A percentile compares a stretch with the other conserved stretches of the same genome.
Evolutionary conservation across 495 filamentous ascomycete genomes (phyloP).

Genomic region (Letharia columbiana): DNA sequence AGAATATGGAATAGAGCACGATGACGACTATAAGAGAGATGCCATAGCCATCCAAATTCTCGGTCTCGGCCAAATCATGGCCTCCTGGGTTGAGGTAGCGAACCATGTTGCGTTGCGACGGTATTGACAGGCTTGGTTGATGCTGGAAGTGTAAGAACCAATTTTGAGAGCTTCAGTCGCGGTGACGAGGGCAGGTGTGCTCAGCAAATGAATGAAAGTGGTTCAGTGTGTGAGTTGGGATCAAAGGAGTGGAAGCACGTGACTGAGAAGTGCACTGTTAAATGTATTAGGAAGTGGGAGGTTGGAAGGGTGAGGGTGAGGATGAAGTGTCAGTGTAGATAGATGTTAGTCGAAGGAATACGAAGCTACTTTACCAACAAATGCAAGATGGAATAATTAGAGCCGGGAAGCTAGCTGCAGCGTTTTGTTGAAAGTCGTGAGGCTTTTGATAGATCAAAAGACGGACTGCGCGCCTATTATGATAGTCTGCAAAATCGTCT

Average conservation of each 20-base stretch:
- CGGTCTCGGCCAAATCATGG: constrained; percentile 16
- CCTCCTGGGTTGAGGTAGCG: constrained; percentile 22
- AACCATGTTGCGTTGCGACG: constrained; percentile 13
- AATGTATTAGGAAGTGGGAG: background rate
- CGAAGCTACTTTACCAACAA: background rate
- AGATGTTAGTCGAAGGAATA: background rate
- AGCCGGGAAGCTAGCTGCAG: background rate
- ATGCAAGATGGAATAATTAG: background rate
- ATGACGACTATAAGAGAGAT: constrained; percentile 21
- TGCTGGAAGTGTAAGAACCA: no score
- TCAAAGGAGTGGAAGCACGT: background rate
- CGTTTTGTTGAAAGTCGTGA: background rate
- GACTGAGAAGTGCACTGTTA: background rate
- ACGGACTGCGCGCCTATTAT: background rate
- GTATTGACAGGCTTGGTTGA: background rate
- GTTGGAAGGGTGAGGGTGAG: background rate
- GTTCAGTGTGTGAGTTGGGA: background rate
- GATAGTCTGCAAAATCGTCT: background rate
- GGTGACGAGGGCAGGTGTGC: background rate
- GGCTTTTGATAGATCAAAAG: background rate
- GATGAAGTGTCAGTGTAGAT: background rate
- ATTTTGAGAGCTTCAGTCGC: background rate
- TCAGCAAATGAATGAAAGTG: background rate
- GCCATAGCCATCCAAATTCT: constrained; percentile 24
- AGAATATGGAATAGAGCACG: constrained; percentile 19